A percentile compares a stretch with the other conserved stretches of the same genome.
Evolutionary conservation across 2,329 filamentous ascomycete species (phyloP).

Genomic region (Cladophialophora yegresii): DNA sequence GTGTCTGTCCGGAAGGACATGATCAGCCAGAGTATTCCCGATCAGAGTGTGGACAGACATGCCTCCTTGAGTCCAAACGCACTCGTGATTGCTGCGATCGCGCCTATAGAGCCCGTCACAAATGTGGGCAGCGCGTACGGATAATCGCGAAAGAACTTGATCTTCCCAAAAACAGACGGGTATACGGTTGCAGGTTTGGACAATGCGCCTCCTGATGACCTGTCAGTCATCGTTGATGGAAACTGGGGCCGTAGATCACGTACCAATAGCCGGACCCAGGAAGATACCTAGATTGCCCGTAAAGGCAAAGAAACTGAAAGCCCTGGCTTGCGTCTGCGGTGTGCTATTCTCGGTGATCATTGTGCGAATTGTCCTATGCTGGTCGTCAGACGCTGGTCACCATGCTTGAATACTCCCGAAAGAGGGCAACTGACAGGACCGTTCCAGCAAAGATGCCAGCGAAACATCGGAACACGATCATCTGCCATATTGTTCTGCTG

Average conservation of each 20-base stretch:
- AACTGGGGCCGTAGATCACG: background rate
- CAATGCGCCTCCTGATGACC: conserved; percentile 60
- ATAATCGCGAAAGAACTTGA: conserved; percentile 62
- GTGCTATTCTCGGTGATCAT: conserved; percentile 77
- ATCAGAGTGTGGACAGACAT: background rate
- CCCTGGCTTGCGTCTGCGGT: conserved; percentile 67
- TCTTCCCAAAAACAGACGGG: conserved; percentile 56
- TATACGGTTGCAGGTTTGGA: conserved; percentile 69
- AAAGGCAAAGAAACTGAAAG: conserved; percentile 78
- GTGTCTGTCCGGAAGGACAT: conserved; percentile 10
- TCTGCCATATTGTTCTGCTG: conserved; percentile 67
- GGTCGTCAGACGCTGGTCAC: background rate
- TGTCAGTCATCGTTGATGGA: conserved; percentile 1
- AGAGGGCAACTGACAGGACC: conserved; percentile 52
- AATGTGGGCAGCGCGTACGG: conserved; percentile 68
- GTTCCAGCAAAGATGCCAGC: conserved; percentile 74
- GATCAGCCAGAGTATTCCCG: background rate
- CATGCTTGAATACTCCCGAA: background rate
- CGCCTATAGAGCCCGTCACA: conserved; percentile 57
- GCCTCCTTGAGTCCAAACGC: conserved; percentile 63
- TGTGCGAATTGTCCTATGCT: conserved; percentile 60
- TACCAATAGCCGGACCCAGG: conserved; percentile 64
- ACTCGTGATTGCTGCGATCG: conserved; percentile 56
- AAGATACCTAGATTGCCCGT: conserved; percentile 73
- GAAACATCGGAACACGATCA: conserved; percentile 70